These are phyloP conservation scores for Kodamaea ohmeri DNA, from an alignment of 1,139 yeast species.

Conservation along the genomic window DNA sequence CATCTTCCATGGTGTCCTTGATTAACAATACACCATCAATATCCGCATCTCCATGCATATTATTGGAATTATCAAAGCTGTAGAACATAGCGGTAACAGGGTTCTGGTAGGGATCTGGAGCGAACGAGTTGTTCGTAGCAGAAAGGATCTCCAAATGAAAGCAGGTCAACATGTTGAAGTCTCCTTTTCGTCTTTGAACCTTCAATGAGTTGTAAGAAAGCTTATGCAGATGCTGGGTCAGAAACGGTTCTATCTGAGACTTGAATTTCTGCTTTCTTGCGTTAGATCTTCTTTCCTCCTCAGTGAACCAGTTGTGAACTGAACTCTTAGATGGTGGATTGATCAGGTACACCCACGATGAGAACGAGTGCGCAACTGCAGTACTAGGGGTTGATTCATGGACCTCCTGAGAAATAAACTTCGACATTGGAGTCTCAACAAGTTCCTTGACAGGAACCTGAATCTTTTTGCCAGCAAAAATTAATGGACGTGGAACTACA, in stretches of 20 bases:
- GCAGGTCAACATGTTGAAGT: slow-evolving; percentile 49
- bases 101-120: slow-evolving; percentile 70
- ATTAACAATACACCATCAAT: not conserved
- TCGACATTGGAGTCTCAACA: slow-evolving; percentile 16
- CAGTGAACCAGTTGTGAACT: slow-evolving; percentile 22
- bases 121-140: slow-evolving; percentile 40
- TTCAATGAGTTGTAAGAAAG: slow-evolving; percentile 32
- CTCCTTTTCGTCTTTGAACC: slow-evolving; percentile 42
- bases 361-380: slow-evolving; percentile 1
- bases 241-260: slow-evolving; percentile 52
- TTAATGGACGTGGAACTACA: slow-evolving; percentile 51
- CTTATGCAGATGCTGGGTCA: slow-evolving; percentile 38
- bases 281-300: slow-evolving; percentile 16
- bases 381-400: not conserved
- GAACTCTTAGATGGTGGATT: slow-evolving; percentile 31
- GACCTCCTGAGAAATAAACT: slow-evolving; percentile 9
- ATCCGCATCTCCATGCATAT: slow-evolving; percentile 16
- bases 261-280: slow-evolving; percentile 21
- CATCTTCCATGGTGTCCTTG: not conserved
- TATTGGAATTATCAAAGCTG: slow-evolving; percentile 50
- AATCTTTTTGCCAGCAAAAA: slow-evolving; percentile 67
- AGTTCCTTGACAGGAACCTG: slow-evolving; percentile 29
- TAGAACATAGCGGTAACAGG: slow-evolving; percentile 60
- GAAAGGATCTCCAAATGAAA: slow-evolving; percentile 68
- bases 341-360: slow-evolving; percentile 29